Evolutionary conservation across 163 green algal species (phyloP).

Genomic region (Chlamydomonas reinhardtii): DNA sequence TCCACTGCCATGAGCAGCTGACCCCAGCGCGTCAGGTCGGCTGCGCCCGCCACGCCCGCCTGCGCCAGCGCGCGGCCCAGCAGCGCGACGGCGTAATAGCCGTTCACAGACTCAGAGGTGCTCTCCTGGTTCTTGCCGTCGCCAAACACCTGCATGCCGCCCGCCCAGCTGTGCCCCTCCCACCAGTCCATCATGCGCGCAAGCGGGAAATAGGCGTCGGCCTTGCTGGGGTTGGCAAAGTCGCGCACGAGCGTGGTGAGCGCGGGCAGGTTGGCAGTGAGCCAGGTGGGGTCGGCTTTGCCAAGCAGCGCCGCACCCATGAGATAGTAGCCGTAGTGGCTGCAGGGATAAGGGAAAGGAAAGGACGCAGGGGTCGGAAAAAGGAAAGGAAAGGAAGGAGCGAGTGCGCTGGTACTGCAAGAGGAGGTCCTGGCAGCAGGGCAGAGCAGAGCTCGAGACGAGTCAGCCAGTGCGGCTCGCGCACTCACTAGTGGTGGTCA

Average conservation of each 20-base stretch:
- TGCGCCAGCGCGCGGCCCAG: conserved; percentile 34
- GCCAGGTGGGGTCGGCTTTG: conserved; percentile 51
- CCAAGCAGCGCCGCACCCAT: conserved; percentile 56
- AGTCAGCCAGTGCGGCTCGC: no score
- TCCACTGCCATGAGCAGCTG: conserved; percentile 55
- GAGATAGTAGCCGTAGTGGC: conserved; percentile 63
- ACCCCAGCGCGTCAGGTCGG: conserved; percentile 47
- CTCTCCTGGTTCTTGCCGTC: conserved; percentile 5
- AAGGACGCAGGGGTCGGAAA: no score
- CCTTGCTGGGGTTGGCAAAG: conserved; percentile 47
- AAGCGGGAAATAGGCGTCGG: conserved; percentile 54
- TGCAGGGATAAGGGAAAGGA: no score
- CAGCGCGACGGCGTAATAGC: conserved; percentile 63
- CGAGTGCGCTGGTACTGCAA: no score
- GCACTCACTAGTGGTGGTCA: conserved; percentile 62
- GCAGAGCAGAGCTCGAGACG: no score
- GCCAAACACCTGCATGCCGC: conserved; percentile 15
- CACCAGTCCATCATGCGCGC: conserved; percentile 56
- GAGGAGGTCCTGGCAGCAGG: no score
- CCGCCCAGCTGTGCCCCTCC: conserved; percentile 55
- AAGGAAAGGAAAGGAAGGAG: no score
- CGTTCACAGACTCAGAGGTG: conserved; percentile 60
- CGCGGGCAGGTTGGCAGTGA: not conserved
- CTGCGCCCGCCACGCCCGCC: conserved; percentile 21
- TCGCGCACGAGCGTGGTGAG: conserved; percentile 58